phyloP scores from a whole-genome alignment of 2,329 filamentous ascomycete species.

The Colletotrichum tabaci region DNA sequence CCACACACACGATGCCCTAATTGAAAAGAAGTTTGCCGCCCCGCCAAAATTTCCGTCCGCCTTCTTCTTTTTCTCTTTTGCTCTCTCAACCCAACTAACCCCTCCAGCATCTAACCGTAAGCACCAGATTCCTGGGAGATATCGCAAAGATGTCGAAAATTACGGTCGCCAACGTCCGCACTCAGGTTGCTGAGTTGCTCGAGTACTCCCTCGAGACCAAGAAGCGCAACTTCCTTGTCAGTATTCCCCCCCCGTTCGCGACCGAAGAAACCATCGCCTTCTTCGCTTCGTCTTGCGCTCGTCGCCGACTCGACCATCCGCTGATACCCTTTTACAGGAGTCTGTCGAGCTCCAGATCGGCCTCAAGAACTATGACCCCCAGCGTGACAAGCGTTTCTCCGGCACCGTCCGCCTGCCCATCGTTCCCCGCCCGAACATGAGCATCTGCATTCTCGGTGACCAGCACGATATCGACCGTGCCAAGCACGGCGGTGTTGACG shows the following conservation, averaged over 20 bases:
- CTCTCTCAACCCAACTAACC: slow-evolving; percentile 27
- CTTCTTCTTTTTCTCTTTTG: slow-evolving; percentile 5
- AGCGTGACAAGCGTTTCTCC: slow-evolving; percentile 99
- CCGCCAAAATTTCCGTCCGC: slow-evolving; percentile 31
- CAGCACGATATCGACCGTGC: slow-evolving; percentile 99
- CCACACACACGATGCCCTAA: slow-evolving; percentile 39
- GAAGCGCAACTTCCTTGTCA: slow-evolving; percentile 94
- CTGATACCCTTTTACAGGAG: slow-evolving; percentile 56
- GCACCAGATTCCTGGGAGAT: slow-evolving; percentile 45
- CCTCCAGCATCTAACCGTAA: slow-evolving; percentile 42
- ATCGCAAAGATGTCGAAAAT: slow-evolving; percentile 65
- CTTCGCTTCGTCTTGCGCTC: too few relatives aligned
- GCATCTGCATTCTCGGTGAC: slow-evolving; percentile 82
- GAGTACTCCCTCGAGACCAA: slow-evolving; percentile 96
- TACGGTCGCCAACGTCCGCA: slow-evolving; percentile 93
- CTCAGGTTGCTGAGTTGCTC: slow-evolving; percentile 93
- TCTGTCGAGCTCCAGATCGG: slow-evolving; percentile 94
- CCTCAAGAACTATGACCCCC: slow-evolving; percentile 98
- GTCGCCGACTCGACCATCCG: neutral
- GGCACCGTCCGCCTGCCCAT: slow-evolving; percentile 96
- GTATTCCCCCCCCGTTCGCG: neutral
- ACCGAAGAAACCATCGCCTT: neutral
- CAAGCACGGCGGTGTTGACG: slow-evolving; percentile 98
- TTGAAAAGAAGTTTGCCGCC: slow-evolving; percentile 30
- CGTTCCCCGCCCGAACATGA: slow-evolving; percentile 92